Base-by-base conservation (phyloP, 1,139 yeast species). In the Zygotorulaspora mrakii region DNA sequence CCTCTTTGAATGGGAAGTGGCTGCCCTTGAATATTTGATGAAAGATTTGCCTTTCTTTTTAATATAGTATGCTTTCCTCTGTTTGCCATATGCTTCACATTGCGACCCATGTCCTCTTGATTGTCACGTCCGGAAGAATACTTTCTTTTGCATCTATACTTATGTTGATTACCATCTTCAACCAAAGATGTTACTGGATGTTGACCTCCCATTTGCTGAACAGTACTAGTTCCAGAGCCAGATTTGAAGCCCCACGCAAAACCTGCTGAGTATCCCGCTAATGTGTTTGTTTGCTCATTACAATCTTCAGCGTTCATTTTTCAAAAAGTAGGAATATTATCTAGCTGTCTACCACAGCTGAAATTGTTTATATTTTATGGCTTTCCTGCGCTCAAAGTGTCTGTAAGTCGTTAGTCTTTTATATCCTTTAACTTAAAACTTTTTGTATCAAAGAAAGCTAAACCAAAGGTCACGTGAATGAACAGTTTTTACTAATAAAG, bases 231-330 rank as follows among this genome's bases (percentile, higher is more conserved):
- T 12, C 22, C 39, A n/a, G 54, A 48, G 31, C 22, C 39, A n/a
- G 54, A 48, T 32, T 46, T 45, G 40, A 53, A 53, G n/a, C 62
- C 62, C 61, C 61, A 57, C 20, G 55, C 47, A 37, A 57, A 57
- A 10, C 62, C 61, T 37, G 51, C 50, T 17, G 48, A 45, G 18
- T 31, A 31, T 16, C 31, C 41, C 18, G 41, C 36, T 13, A 35
- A 34, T 3, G 34, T 29, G 20, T 39, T 39, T 9, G 28, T 20
- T 4, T 42, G 36, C 21, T 37, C 31, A 29, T 37, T 22, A 16
- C 22, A 35, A 46, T 34, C 40, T 35, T 42, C 31, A 28, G 21
- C 24, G 17, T 32, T 21, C 43, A 38, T 35, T 13, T 8, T 13
- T 16, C 17, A 24, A 10, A 17, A 12, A 13, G 12, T 20, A n/a